Base-by-base conservation (phyloP, 148 eudicot genomes). In the Dysphania ambrosioides region DNA sequence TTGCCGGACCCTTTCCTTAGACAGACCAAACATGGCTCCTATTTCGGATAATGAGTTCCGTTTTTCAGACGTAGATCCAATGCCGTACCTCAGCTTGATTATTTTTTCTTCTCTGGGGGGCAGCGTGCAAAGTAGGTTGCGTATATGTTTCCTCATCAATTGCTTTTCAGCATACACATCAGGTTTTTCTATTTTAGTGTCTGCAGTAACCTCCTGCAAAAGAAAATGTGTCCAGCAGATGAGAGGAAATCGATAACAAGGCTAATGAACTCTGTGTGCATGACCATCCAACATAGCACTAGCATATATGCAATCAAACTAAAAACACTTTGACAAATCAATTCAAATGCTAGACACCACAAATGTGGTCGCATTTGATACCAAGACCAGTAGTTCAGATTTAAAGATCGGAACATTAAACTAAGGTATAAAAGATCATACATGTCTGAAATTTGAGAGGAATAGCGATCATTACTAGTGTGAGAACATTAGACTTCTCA, bases 1-100 rank as follows among this genome's bases (percentile, higher is more conserved):
- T 75, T 94, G 97, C 53, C 98, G 73, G 64, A 91, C 85, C 77
- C 97, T 89, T 80, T 94, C 98, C 86, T 91, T 91, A 0, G 93
- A 87, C 75, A 94, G 68, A 72, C 96, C 97, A 81, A 87, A 83
- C 75, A 83, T 73, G 42, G 44, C 84, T 71, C 96, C 98, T 27
- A 94, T 91, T 71, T 88, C 98, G 12, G 93, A 82, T 16, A 94
- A 84, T 3, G 92, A 82, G 64, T 70, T 80, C 62, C 73, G 81
- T 49, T 81, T 74, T 4, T 77, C 85, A 72, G 78, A 85, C 19
- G 77, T 78, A 60, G 75, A 84, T 64, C 85, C 87, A 59, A 94
- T 84, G 44, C 97, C 98, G 27, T 75, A 92, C 68, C 98, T 86
- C 69, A 88, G 53, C 79, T 81, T 74, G 75, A 94, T 78, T 66